Evolutionary conservation across 495 filamentous ascomycete genomes (phyloP).

Genomic region (Neurospora sublineolata): DNA sequence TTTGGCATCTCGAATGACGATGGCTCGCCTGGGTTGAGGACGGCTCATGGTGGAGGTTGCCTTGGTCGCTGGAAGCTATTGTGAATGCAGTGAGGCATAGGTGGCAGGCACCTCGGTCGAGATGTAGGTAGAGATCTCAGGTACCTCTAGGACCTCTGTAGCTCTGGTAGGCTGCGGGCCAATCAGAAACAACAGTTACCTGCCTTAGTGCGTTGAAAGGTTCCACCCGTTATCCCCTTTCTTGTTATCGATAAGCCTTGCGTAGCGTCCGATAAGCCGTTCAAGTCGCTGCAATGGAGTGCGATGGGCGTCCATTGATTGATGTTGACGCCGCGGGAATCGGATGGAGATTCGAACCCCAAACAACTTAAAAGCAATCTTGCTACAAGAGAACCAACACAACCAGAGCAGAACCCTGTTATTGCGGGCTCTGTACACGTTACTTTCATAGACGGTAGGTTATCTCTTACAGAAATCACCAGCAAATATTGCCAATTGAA

Average conservation of each 20-base stretch:
- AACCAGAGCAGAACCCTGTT: background rate
- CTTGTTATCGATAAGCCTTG: conserved; percentile 20
- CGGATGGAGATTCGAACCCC: background rate
- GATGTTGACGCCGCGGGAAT: background rate
- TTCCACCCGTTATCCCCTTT: background rate
- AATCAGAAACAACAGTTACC: background rate
- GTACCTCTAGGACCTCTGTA: background rate
- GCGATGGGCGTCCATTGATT: background rate
- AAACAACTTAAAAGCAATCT: background rate
- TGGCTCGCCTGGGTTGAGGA: background rate
- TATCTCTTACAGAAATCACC: background rate
- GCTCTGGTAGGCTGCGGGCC: background rate
- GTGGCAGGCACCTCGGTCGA: background rate
- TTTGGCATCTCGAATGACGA: background rate
- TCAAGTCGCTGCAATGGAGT: conserved; percentile 1
- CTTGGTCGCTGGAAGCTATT: background rate
- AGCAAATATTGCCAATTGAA: background rate
- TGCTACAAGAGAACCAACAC: background rate
- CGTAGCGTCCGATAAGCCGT: conserved; percentile 22
- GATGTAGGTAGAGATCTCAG: background rate
- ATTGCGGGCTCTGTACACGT: background rate
- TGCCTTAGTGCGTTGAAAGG: background rate
- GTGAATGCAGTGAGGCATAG: background rate
- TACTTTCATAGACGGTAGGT: background rate
- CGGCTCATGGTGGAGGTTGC: background rate